phyloP scores from a whole-genome alignment of 2,329 filamentous ascomycete species.

The Fusarium sambucinum region DNA sequence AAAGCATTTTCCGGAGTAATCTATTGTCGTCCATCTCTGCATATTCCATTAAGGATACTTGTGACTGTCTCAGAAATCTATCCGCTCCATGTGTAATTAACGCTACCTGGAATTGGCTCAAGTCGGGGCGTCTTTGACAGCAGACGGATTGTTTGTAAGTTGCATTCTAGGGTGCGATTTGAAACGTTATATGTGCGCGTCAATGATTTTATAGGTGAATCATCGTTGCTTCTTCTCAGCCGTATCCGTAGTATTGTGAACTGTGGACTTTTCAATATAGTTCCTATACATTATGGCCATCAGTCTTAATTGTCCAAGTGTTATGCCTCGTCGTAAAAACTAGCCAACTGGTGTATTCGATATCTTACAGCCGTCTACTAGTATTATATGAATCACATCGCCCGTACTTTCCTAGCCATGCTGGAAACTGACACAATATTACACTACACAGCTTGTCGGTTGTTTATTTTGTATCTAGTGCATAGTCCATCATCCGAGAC shows the following conservation, averaged over 20 bases:
- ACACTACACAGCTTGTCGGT: background rate
- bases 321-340: background rate
- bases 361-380: background rate
- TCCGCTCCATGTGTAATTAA: background rate
- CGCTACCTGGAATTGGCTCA: background rate
- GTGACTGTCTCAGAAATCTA: background rate
- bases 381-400: background rate
- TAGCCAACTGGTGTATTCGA: background rate
- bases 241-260: background rate
- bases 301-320: background rate
- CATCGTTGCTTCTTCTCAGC: background rate
- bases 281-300: background rate
- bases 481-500: background rate
- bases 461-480: too few relatives aligned
- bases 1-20: constrained; percentile 43
- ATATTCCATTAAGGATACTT: background rate
- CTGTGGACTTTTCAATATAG: background rate
- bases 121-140: background rate
- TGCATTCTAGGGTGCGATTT: background rate
- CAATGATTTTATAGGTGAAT: too few relatives aligned
- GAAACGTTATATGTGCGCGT: too few relatives aligned
- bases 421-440: too few relatives aligned
- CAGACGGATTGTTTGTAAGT: background rate
- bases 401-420: background rate
- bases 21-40: constrained; percentile 23